Conservation (phyloP, 2,329 filamentous ascomycete species). For the Cryoendolithus antarcticus region DNA sequence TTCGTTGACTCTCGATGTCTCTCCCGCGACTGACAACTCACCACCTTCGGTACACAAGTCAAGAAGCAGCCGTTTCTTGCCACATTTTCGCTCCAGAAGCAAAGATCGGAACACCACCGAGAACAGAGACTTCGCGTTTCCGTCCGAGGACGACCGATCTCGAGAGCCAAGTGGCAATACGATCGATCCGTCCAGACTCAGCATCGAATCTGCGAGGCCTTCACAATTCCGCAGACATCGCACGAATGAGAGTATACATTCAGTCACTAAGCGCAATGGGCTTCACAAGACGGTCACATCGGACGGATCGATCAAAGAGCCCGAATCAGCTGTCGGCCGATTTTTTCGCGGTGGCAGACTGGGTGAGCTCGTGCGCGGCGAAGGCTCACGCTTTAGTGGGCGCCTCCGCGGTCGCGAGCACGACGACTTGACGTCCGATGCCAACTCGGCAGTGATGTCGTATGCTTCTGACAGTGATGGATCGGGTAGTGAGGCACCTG, state of each 20-base stretch:
- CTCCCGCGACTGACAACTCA: conserved; percentile 18
- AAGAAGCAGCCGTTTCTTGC: conserved; percentile 26
- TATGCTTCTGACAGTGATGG: conserved; percentile 37
- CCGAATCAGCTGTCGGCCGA: conserved; percentile 48
- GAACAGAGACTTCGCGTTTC: conserved; percentile 18
- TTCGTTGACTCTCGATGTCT: conserved; percentile 23
- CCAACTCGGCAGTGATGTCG: conserved; percentile 33
- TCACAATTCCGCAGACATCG: conserved; percentile 14
- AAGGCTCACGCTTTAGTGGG: conserved; percentile 50
- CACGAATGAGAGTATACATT: conserved; percentile 35
- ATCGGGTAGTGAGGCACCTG: conserved; percentile 12
- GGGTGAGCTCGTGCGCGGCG: conserved; percentile 57
- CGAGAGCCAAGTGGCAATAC: conserved; percentile 16
- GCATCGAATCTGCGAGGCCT: conserved; percentile 26
- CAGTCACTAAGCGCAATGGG: conserved; percentile 12
- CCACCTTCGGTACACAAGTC: conserved; percentile 21
- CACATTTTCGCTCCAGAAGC: conserved; percentile 28
- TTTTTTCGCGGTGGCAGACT: conserved; percentile 70
- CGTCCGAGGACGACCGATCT: conserved; percentile 4
- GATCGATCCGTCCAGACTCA: conserved; percentile 12
- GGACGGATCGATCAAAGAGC: conserved; percentile 21
- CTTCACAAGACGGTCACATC: conserved; percentile 26
- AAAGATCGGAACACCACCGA: conserved; percentile 22
- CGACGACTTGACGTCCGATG: conserved; percentile 28
- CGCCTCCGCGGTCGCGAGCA: conserved; percentile 48